These are phyloP conservation scores for Kurtzmaniella quercitrusa DNA, from an alignment of 1,139 yeast species.

Conservation along the genomic window DNA sequence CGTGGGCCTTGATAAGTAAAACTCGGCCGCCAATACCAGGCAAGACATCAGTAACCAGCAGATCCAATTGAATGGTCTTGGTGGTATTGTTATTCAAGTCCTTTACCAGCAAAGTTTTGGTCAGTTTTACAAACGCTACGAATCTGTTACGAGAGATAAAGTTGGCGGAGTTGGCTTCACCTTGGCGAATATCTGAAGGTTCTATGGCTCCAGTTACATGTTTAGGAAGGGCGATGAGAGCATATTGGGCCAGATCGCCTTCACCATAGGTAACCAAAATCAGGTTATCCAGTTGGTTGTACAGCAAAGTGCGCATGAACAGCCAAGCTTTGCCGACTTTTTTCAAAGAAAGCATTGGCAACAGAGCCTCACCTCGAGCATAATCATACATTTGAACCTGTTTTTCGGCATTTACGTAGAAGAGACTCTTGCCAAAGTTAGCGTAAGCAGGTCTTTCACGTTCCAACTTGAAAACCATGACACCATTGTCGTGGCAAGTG, in stretches of 20 bases:
- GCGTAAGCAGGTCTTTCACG: constrained; percentile 95
- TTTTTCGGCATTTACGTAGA: constrained; percentile 77
- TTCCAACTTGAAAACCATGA: constrained; percentile 95
- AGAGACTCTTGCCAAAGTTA: constrained; percentile 58
- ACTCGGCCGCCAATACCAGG: constrained; percentile 82
- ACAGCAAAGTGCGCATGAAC: constrained; percentile 78
- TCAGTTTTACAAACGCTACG: constrained; percentile 66
- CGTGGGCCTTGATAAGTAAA: constrained; percentile 63
- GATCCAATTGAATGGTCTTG: constrained; percentile 73
- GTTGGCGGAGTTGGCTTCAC: constrained; percentile 80
- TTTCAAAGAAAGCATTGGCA: constrained; percentile 80
- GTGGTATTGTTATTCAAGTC: constrained; percentile 81
- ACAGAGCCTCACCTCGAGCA: constrained; percentile 53
- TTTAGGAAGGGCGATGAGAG: constrained; percentile 74
- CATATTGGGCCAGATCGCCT: constrained; percentile 58
- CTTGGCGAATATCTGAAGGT: constrained; percentile 73
- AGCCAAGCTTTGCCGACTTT: constrained; percentile 85
- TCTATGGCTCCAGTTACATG: constrained; percentile 91
- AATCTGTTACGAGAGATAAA: constrained; percentile 94
- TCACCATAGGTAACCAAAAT: constrained; percentile 78
- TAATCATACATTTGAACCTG: constrained; percentile 80
- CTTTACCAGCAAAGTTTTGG: constrained; percentile 70
- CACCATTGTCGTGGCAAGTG: constrained; percentile 96
- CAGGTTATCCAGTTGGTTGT: constrained; percentile 89
- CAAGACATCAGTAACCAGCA: constrained; percentile 67